Base-by-base conservation (phyloP, 495 filamentous ascomycete species). In the Achaetomiella virescens region DNA sequence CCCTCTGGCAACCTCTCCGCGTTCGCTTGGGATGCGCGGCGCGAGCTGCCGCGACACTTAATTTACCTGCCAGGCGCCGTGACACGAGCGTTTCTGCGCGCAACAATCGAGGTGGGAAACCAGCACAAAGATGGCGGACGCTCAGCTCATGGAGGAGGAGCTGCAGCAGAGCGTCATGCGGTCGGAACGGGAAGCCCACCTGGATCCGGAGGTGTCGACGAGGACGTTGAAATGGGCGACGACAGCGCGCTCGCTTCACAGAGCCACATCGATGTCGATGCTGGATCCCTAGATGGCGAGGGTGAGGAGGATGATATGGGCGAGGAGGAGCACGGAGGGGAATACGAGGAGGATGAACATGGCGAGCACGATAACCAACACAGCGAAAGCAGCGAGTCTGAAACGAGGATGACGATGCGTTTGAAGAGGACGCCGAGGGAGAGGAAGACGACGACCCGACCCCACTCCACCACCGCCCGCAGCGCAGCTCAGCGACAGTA, bases 61-160 rank as follows among this genome's bases (percentile, higher is more conserved):
- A 55, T 54, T n/a, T n/a, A 44, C 62, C 40, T 36, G 49, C 54
- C 52, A 38, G 31, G 36, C 38, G 20, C 46, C 31, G 59, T 40
- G 52, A 27, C 17, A 31, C 41, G 12, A 9, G 27, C 29, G 47
- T 45, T 36, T 15, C 36, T 20, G 3, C 33, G 22, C 2, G 11
- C 24, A n/a, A 31, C 27, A 43, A n/a, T 12, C 27, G 38, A 44
- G 10, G 38, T 52, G 53, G 59, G 40, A 29, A 57, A 43, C 44
- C 52, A 53, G 44, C 56, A 57, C 41, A 46, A 65, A 52, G 21
- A 78, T 78, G 76, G 69, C 75, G 21, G 72, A 72, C 31, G 70
- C 74, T 40, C 76, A 76, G 52, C 68, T 76, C 41, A 78, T 74
- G 74, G 71, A 77, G 63, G 76, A 78, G 45, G 70, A 77, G 59